A percentile compares a stretch with the other conserved stretches of the same genome.
Evolutionary conservation across 306 rosid species (phyloP).

Genomic region (Alnus glutinosa): DNA sequence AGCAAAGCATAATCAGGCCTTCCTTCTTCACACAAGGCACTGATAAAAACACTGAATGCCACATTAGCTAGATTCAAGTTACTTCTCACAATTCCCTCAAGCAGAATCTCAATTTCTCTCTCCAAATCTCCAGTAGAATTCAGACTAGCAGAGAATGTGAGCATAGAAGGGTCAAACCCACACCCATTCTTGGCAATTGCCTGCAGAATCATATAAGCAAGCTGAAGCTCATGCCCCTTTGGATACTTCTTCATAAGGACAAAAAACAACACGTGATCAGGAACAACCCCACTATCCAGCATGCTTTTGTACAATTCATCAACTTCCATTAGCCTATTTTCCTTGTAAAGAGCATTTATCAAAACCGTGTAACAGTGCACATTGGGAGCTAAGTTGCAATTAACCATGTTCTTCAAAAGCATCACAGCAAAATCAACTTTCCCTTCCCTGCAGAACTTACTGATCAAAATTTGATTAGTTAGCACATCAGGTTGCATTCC

Average conservation of each 20-base stretch:
- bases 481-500: conserved; percentile 40
- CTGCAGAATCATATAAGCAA: conserved; percentile 36
- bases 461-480: conserved; percentile 42
- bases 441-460: conserved; percentile 34
- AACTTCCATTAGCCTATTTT: conserved; percentile 29
- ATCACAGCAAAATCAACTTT: conserved; percentile 34
- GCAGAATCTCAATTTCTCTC: conserved; percentile 37
- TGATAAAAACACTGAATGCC: conserved; percentile 32
- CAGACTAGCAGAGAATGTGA: conserved; percentile 17
- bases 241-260: conserved; percentile 33
- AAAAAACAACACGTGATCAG: conserved; percentile 50
- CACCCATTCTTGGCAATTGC: conserved; percentile 43
- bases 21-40: conserved; percentile 42
- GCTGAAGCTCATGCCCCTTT: conserved; percentile 32
- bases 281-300: conserved; percentile 36
- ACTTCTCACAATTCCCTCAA: conserved; percentile 32
- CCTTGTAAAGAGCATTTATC: conserved; percentile 37
- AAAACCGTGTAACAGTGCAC: conserved; percentile 44
- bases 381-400: conserved; percentile 31
- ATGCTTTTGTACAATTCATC: conserved; percentile 31
- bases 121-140: conserved; percentile 10
- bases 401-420: conserved; percentile 34
- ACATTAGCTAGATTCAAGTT: conserved; percentile 34
- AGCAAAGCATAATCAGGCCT: conserved; percentile 27
- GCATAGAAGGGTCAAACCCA: conserved; percentile 34